These are phyloP conservation scores for Lecanosticta acicola DNA, from an alignment of 2,329 filamentous ascomycete genomes.

Conservation along the genomic window DNA sequence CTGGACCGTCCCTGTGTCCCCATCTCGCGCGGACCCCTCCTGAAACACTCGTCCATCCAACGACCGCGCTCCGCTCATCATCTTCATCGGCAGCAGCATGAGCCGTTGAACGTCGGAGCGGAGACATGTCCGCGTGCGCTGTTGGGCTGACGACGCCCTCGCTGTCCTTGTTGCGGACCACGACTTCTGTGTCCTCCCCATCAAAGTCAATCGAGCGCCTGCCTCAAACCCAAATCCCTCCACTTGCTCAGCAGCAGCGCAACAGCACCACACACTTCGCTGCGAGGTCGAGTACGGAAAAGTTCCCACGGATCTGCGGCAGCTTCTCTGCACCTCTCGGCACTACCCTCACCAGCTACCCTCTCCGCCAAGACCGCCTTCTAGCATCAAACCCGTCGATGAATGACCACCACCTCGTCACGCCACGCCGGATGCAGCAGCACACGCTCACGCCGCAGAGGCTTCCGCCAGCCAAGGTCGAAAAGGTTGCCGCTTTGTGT, in stretches of 20 bases:
- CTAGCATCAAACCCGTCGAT: constrained; percentile 2
- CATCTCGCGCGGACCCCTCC: constrained; percentile 1
- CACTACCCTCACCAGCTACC: neutral
- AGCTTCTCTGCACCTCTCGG: constrained; percentile 1
- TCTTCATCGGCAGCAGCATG: neutral
- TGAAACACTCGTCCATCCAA: neutral
- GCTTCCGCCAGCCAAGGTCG: no score
- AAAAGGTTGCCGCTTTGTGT: neutral
- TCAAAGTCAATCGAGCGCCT: constrained; percentile 5
- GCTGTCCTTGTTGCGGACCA: neutral
- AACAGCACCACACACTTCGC: neutral
- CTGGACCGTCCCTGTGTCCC: neutral
- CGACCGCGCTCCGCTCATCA: neutral
- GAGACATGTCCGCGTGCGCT: no score
- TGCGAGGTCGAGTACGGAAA: neutral
- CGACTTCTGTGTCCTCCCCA: constrained; percentile 3
- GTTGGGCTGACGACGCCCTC: neutral
- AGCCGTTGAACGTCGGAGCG: no score
- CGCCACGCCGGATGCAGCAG: constrained; percentile 1
- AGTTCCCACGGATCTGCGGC: neutral
- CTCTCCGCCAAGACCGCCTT: constrained; percentile 3
- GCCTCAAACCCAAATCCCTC: constrained; percentile 5
- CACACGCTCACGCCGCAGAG: no score
- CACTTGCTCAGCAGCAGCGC: neutral
- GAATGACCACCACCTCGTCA: constrained; percentile 1